Percentiles rank a stretch among this genome's conserved stretches.
These are phyloP conservation scores for Trametes cingulata DNA, from an alignment of 768 basidiomycete species.

Conservation along the genomic window DNA sequence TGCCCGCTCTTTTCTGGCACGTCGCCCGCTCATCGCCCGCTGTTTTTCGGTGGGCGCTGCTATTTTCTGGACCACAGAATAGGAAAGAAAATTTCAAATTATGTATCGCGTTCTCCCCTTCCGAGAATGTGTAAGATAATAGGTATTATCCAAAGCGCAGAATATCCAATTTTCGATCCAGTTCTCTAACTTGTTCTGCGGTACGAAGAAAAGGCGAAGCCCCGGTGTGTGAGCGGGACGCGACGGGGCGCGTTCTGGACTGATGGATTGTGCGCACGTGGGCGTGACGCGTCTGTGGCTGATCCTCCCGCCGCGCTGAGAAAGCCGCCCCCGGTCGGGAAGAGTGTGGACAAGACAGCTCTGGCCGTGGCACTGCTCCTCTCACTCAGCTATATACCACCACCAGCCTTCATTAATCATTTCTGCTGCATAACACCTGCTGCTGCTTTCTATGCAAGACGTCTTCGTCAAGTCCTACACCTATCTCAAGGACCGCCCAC, in stretches of 20 bases:
- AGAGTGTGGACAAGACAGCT: background rate
- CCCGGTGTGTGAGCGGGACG: conserved; percentile 13
- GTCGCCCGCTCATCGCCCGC: too few species aligned
- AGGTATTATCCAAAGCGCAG: too few species aligned
- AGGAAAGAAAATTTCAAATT: too few species aligned
- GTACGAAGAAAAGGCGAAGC: too few species aligned
- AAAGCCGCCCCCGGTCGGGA: too few species aligned
- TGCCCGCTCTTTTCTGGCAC: too few species aligned
- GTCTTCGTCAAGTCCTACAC: conserved; percentile 66
- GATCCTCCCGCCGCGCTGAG: background rate
- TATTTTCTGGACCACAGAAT: too few species aligned
- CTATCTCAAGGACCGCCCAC: conserved; percentile 68
- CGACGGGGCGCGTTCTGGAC: conserved; percentile 15
- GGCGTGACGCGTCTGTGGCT: conserved; percentile 16
- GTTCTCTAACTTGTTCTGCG: too few species aligned
- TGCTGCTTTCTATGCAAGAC: conserved; percentile 47
- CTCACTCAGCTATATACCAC: background rate
- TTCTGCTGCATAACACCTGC: background rate
- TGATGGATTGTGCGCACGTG: conserved; percentile 4
- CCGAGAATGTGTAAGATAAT: too few species aligned
- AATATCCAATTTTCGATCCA: too few species aligned
- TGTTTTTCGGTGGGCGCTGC: too few species aligned
- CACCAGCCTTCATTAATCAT: background rate
- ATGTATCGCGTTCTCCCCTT: too few species aligned
- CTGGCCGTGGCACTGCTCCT: background rate